Percentiles rank a stretch among this genome's conserved stretches.
These are phyloP conservation scores for Hymenochaete sp. DNA, from an alignment of 1,284 basidiomycete genomes.

Conservation along the genomic window DNA sequence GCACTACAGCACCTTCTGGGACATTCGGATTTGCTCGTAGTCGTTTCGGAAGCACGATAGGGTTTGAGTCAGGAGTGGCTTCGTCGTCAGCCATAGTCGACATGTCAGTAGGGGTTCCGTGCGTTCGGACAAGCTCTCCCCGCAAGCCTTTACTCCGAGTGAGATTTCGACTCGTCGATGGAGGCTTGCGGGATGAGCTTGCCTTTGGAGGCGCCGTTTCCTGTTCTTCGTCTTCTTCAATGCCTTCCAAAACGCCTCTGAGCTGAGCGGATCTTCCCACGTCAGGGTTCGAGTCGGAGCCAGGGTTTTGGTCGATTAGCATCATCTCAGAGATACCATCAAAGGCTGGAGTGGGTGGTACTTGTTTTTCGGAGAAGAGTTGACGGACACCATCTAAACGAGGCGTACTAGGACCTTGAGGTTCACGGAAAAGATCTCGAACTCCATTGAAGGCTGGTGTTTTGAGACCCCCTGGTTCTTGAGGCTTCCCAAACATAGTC, in stretches of 20 bases:
- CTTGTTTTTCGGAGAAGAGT: slow-evolving; percentile 23
- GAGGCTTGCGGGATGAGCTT: slow-evolving; percentile 2
- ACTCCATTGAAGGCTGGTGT: slow-evolving; percentile 29
- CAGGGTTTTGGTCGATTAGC: slow-evolving; percentile 11
- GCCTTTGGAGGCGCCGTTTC: slow-evolving; percentile 7
- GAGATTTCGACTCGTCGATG: neutral
- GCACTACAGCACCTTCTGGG: slow-evolving; percentile 13
- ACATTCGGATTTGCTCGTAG: slow-evolving; percentile 9
- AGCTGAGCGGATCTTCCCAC: slow-evolving; percentile 18
- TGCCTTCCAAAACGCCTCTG: slow-evolving; percentile 1
- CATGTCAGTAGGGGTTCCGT: slow-evolving; percentile 18
- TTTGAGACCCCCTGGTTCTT: slow-evolving; percentile 12
- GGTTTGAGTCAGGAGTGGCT: slow-evolving; percentile 14
- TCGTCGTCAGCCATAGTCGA: slow-evolving; percentile 22
- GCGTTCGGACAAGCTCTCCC: slow-evolving; percentile 3
- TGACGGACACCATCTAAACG: slow-evolving; percentile 29
- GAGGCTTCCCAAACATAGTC: slow-evolving; percentile 22
- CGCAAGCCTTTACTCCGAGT: slow-evolving; percentile 6
- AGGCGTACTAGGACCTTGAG: slow-evolving; percentile 25
- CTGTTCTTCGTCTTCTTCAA: slow-evolving; percentile 2
- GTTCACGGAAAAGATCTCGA: slow-evolving; percentile 27
- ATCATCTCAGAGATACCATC: slow-evolving; percentile 17
- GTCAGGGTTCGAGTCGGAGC: slow-evolving; percentile 15
- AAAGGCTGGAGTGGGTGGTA: slow-evolving; percentile 17
- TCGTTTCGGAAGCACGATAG: slow-evolving; percentile 8